Percentiles rank a stretch among this genome's conserved stretches.
phyloP scores from a whole-genome alignment of 371 early-diverging fungal genomes.

The Mucor velutinosus region DNA sequence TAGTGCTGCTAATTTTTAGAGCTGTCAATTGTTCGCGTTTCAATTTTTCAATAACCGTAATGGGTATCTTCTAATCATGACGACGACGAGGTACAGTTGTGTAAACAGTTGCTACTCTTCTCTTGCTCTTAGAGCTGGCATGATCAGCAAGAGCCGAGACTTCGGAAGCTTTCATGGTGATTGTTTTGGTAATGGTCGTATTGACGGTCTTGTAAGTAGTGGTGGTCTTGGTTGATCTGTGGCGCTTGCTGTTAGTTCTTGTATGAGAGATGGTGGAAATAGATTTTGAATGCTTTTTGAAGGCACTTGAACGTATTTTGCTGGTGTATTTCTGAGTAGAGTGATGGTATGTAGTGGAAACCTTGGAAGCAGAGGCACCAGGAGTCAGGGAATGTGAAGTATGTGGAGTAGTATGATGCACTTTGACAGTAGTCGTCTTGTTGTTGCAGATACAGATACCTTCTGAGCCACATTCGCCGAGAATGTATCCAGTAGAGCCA shows the following conservation, averaged over 20 bases:
- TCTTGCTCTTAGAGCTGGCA: not conserved
- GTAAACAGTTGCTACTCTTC: not conserved
- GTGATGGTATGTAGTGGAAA: not conserved
- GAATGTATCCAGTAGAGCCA: conserved; percentile 12
- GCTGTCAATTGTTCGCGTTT: no score
- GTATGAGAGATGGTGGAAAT: not conserved
- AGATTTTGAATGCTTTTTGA: not conserved
- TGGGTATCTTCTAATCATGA: not conserved
- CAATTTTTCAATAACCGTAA: no score
- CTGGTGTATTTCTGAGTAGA: not conserved
- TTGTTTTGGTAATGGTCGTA: not conserved
- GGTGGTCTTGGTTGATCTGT: not conserved
- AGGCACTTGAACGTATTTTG: not conserved
- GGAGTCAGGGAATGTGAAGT: not conserved
- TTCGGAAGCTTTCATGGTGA: not conserved
- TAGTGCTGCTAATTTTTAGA: no score
- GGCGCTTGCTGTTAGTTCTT: not conserved
- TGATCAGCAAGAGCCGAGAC: not conserved
- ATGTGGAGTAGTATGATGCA: not conserved
- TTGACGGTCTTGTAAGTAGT: not conserved
- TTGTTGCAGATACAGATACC: conserved; percentile 30
- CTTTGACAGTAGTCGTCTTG: not conserved
- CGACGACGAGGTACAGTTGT: not conserved
- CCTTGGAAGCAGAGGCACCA: not conserved
- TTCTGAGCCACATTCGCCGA: conserved; percentile 25